Evolutionary conservation across 176 grass and related monocot genomes (phyloP).

Genomic region (Elymus sibiricus): DNA sequence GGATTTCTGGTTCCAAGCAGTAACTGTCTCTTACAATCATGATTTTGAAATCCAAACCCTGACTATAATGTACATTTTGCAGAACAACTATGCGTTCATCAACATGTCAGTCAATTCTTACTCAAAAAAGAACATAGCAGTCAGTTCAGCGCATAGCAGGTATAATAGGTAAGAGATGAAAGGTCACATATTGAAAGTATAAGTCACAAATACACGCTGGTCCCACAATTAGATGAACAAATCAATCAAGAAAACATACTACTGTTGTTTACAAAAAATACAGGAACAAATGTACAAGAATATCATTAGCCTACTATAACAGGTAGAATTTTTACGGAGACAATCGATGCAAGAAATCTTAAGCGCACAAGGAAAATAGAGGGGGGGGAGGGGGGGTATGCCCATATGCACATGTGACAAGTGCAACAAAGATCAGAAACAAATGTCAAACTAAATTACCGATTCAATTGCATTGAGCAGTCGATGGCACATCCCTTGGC

Average conservation of each 20-base stretch:
- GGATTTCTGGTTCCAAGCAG: neutral
- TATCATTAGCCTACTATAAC: slow-evolving; percentile 2
- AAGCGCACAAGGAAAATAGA: neutral
- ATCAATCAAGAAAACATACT: neutral
- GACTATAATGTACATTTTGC: neutral
- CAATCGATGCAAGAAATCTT: neutral
- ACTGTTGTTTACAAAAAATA: neutral
- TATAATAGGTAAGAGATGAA: slow-evolving; percentile 14
- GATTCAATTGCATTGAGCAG: slow-evolving; percentile 81
- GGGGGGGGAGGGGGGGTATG: neutral
- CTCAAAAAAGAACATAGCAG: neutral
- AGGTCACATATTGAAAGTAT: slow-evolving; percentile 9
- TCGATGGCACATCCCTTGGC: slow-evolving; percentile 83
- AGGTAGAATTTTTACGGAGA: slow-evolving; percentile 17
- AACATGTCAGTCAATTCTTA: slow-evolving; percentile 9
- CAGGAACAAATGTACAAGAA: neutral
- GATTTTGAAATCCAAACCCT: neutral
- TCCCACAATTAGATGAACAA: slow-evolving; percentile 2
- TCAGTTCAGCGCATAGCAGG: slow-evolving; percentile 1
- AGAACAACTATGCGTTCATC: neutral
- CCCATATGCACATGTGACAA: neutral
- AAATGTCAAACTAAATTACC: slow-evolving; percentile 47
- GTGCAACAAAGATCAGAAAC: slow-evolving; percentile 24
- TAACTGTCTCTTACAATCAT: neutral
- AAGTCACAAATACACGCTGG: neutral